phyloP scores from a whole-genome alignment of 2,329 filamentous ascomycete species.

The Aureobasidium sp. region DNA sequence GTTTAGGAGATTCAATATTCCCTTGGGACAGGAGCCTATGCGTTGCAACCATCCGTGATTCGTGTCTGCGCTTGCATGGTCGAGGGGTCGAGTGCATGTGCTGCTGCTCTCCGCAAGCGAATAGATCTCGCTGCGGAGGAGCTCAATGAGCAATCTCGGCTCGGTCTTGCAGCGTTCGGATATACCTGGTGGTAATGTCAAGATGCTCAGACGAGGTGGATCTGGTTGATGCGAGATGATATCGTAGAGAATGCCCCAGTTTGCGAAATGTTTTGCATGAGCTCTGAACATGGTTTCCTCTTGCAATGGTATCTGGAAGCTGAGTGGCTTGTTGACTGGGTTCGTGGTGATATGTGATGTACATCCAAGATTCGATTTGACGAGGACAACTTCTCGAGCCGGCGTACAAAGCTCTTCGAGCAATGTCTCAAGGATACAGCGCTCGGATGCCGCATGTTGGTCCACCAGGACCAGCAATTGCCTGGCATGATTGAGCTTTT shows the following conservation, averaged over 20 bases:
- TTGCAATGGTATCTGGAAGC: constrained; percentile 56
- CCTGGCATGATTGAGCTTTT: constrained; percentile 2
- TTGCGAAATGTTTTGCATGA: constrained; percentile 51
- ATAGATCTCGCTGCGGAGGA: constrained; percentile 72
- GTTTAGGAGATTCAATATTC: constrained; percentile 69
- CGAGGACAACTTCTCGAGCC: constrained; percentile 16
- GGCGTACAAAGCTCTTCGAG: constrained; percentile 50
- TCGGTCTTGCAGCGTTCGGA: constrained; percentile 67
- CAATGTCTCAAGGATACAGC: constrained; percentile 69
- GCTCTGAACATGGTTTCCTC: constrained; percentile 56
- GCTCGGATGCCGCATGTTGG: constrained; percentile 91
- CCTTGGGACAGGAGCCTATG: constrained; percentile 64
- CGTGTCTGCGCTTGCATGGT: background rate
- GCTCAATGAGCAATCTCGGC: constrained; percentile 62
- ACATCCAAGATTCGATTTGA: constrained; percentile 29
- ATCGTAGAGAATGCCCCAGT: constrained; percentile 71
- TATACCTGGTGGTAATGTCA: constrained; percentile 62
- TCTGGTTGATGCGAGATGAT: constrained; percentile 24
- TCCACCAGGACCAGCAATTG: constrained; percentile 65
- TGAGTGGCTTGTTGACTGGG: constrained; percentile 46
- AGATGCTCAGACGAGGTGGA: constrained; percentile 35
- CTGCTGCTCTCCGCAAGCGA: constrained; percentile 43
- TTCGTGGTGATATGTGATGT: constrained; percentile 27
- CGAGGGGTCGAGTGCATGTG: background rate
- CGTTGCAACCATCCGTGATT: constrained; percentile 49